Conservation (phyloP, 2,329 filamentous ascomycete species). For the Claviceps sp. region DNA sequence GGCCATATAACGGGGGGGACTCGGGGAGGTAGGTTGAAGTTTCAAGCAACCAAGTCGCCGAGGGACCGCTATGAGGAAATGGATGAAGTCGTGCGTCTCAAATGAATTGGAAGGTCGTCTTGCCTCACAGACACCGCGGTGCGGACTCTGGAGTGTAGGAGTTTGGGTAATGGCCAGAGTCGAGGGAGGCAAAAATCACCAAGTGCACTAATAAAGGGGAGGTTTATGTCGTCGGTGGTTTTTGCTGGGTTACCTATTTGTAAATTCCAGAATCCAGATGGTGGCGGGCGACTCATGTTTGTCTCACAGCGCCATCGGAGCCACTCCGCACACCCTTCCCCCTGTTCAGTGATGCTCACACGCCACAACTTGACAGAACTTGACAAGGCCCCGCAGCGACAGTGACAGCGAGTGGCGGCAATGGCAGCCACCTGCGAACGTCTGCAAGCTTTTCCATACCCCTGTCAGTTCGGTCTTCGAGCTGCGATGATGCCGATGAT, state of each 20-base stretch:
- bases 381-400: no score
- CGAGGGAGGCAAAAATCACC: not conserved
- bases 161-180: not conserved
- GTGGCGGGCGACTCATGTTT: no score
- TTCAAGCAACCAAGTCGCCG: not conserved
- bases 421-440: no score
- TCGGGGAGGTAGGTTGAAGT: not conserved
- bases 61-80: not conserved
- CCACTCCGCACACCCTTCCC: no score
- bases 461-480: no score
- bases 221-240: conserved; percentile 1
- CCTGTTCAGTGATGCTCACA: no score
- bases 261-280: not conserved
- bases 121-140: no score
- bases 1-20: conserved; percentile 14
- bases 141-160: not conserved
- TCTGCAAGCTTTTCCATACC: no score
- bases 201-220: not conserved
- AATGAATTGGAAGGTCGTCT: not conserved
- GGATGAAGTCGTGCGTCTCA: not conserved
- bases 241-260: not conserved
- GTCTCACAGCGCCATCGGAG: no score
- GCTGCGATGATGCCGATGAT: no score
- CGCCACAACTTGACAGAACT: no score
- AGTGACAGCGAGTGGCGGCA: no score